Base-by-base conservation (phyloP, 306 rosid genomes). In the Glycine latifolia region DNA sequence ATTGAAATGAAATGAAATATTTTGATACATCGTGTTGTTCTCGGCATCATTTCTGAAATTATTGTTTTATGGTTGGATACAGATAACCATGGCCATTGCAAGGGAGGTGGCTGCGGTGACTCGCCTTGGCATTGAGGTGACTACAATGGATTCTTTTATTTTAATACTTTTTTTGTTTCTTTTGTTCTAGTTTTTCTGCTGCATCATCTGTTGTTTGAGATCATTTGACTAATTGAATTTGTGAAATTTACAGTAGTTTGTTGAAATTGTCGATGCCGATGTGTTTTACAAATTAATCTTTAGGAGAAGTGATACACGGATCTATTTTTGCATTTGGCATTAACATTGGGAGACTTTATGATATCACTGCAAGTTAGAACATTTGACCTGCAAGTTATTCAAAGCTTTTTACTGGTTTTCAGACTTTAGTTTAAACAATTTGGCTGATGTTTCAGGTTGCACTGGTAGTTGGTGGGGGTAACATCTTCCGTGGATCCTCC, bases 121-220 rank as follows among this genome's bases (percentile, higher is more conserved):
- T 79, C 97, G 96, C 69, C 97, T 93, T 54, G 99, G 99, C 65
- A 87, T 95, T 86, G 98, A 95, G 99, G 99, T 95, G 85, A 73
- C 76, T 79, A 63, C 43, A 50, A 3, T 74, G 68, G 48, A 37
- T 68, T 31, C 7, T 44, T 69, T 59, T 43, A 10, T 9, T 7
- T n/a, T 56, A 67, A 26, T 48, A 2, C 47, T 15, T 53, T 77
- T 26, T 15, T 12, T 11, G 59, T 58, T 39, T 74, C 14, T 58
- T 54, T 73, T 12, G 39, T 73, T 66, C 59, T 47, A 41, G 80
- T 55, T 58, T 73, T 60, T 68, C 50, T 44, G 47, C 47, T 50
- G 15, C 39, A 43, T 33, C 46, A 3, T 59, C 67, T 8, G 60
- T 54, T 47, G 44, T 79, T 46, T 70, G 77, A 39, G 49, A 77